phyloP scores from a whole-genome alignment of 1,284 basidiomycete species.

The Anthracocystis panici-leucophaei region DNA sequence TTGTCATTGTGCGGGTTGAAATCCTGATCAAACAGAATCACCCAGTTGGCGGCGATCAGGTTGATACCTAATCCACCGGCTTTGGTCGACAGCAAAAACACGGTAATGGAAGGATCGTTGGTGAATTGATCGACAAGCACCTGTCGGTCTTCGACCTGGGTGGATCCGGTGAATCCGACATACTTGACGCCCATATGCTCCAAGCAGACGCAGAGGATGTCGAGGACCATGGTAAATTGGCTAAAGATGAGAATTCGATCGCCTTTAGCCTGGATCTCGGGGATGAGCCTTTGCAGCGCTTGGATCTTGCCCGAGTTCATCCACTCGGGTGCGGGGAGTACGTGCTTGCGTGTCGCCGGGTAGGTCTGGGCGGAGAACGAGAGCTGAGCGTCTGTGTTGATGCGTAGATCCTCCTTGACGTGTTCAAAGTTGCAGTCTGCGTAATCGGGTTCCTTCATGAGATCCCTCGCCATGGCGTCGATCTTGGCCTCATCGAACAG shows the following conservation, averaged over 20 bases:
- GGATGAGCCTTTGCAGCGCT: conserved; percentile 79
- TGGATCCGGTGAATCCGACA: conserved; percentile 91
- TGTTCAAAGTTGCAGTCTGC: conserved; percentile 64
- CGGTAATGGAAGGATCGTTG: conserved; percentile 88
- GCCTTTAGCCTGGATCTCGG: conserved; percentile 77
- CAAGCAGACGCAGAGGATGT: conserved; percentile 87
- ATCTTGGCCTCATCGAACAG: conserved; percentile 84
- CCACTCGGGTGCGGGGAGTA: conserved; percentile 81
- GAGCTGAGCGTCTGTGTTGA: conserved; percentile 68
- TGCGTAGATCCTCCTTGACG: conserved; percentile 66
- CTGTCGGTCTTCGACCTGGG: conserved; percentile 92
- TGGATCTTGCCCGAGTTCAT: conserved; percentile 90
- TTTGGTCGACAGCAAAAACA: conserved; percentile 94
- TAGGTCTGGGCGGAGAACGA: conserved; percentile 51
- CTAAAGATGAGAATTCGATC: conserved; percentile 93
- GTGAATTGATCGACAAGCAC: conserved; percentile 95
- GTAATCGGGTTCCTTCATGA: conserved; percentile 86
- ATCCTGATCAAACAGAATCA: conserved; percentile 87
- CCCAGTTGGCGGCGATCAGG: conserved; percentile 77
- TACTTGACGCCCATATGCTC: conserved; percentile 82
- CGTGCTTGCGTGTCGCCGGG: conserved; percentile 74
- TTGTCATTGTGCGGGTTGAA: conserved; percentile 78
- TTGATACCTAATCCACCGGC: conserved; percentile 78
- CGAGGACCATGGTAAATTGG: conserved; percentile 73
- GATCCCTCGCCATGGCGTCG: conserved; percentile 80